Conservation (phyloP, 1,139 yeast genomes). For the Entelexis sorbosivorans region DNA sequence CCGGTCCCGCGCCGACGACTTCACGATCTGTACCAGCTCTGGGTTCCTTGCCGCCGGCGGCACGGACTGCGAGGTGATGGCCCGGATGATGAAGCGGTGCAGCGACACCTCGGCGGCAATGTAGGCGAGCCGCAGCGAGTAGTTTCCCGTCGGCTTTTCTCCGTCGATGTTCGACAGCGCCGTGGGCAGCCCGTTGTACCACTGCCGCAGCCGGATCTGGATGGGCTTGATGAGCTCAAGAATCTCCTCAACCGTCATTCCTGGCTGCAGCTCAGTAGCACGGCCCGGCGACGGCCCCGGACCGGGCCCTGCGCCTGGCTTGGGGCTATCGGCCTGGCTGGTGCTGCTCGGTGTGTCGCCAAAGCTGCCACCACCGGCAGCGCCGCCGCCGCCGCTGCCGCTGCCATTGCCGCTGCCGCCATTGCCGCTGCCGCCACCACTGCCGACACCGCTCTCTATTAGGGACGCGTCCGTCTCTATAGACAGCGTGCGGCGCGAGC, state of each 20-base stretch:
- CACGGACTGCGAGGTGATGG: slow-evolving; percentile 26
- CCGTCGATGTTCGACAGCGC: slow-evolving; percentile 30
- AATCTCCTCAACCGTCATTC: slow-evolving; percentile 39
- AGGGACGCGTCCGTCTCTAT: background rate
- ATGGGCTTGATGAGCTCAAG: slow-evolving; percentile 72
- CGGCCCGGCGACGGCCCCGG: too few relatives aligned
- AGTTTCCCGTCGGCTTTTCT: slow-evolving; percentile 39
- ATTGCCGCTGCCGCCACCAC: slow-evolving; percentile 39
- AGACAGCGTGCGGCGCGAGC: background rate
- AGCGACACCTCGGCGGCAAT: slow-evolving; percentile 79
- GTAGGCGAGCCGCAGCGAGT: slow-evolving; percentile 70
- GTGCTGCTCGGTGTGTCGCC: background rate
- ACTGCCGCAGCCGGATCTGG: slow-evolving; percentile 62
- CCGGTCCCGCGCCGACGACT: slow-evolving; percentile 75
- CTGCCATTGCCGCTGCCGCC: too few relatives aligned
- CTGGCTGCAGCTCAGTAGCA: too few relatives aligned
- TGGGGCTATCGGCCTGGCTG: background rate
- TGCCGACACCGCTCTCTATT: slow-evolving; percentile 26
- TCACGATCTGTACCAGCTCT: slow-evolving; percentile 59
- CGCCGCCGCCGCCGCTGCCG: too few relatives aligned
- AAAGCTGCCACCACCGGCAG: background rate
- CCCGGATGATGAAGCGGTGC: slow-evolving; percentile 66
- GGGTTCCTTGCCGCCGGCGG: slow-evolving; percentile 37
- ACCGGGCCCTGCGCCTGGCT: background rate
- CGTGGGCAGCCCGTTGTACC: slow-evolving; percentile 74